A percentile compares a stretch with the other conserved stretches of the same genome.
phyloP scores from a whole-genome alignment of 192 early-diverging fungal species.

The Coemansia sp. region DNA sequence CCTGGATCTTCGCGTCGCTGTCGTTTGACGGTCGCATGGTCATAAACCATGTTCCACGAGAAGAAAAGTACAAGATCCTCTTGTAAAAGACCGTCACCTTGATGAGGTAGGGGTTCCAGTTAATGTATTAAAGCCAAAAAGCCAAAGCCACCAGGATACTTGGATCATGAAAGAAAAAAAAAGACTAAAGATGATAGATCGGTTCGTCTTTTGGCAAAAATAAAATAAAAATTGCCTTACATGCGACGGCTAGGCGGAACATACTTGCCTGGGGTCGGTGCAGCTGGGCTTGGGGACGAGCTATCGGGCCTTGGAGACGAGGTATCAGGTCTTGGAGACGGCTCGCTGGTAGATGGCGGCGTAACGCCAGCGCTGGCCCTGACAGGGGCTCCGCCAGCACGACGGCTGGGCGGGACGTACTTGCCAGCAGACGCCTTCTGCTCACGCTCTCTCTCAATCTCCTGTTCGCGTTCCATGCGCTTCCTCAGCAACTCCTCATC shows the following conservation, averaged over 20 bases:
- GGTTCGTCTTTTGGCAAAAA: not conserved
- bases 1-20: slow-evolving; percentile 92
- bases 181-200: too few species aligned
- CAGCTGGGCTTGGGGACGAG: slow-evolving; percentile 2
- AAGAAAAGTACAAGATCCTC: slow-evolving; percentile 85
- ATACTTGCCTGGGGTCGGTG: slow-evolving; percentile 19
- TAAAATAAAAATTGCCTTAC: not conserved
- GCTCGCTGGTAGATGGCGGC: slow-evolving; percentile 8
- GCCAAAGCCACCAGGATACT: too few species aligned
- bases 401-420: slow-evolving; percentile 47
- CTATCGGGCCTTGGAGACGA: slow-evolving; percentile 6
- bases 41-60: slow-evolving; percentile 84
- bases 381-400: slow-evolving; percentile 11
- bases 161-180: too few species aligned
- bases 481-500: slow-evolving; percentile 51
- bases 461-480: slow-evolving; percentile 45
- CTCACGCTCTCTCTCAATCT: slow-evolving; percentile 35
- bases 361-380: slow-evolving; percentile 13
- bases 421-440: slow-evolving; percentile 16
- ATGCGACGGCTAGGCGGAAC: slow-evolving; percentile 39
- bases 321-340: not conserved
- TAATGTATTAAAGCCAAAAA: not conserved
- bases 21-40: slow-evolving; percentile 94
- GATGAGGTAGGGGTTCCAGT: not conserved
- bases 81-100: slow-evolving; percentile 10